Base-by-base conservation (phyloP, 371 early-diverging fungal species). In the Apophysomyces sp. region DNA sequence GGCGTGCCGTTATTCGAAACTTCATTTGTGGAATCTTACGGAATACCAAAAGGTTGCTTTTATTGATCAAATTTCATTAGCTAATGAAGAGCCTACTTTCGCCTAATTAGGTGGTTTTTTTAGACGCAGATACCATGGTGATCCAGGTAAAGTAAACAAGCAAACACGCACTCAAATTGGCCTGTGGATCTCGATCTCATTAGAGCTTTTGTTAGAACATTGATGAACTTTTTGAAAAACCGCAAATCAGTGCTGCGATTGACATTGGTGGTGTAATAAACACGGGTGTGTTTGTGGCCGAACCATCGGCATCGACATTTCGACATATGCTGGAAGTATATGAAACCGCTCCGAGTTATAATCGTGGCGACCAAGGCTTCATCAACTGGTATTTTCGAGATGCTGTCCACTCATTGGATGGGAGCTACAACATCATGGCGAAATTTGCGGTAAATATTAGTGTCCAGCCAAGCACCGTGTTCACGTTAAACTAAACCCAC, bases 111-210 rank as follows among this genome's bases (percentile, higher is more conserved):
- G 62, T 74, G 34, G 71, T 75, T 1, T 75, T 62, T 67, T 52
- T 75, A 21, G 75, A 75, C 58, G 75, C 75, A 21, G 75, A 75
- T 41, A 72, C 76, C 5, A 69, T 75, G 67, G 72, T 75, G 4
- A 41, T 69, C 12, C 59, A 65, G 37, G 72, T 72, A 41, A 57
- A 63, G 36, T n/a, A 13, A 36, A 16, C 11, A 24, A 53, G 36
- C 21, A 62, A 57, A 52, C 31, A 21, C 28, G 36, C 15, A 27
- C 16, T 2, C 26, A 16, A 34, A 24, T 15, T 21, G 4, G 4
- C 24, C 15, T 13, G 29, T 49, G 12, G 12, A 34, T 34, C 51
- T 30, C 4, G 27, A n/a, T n/a, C n/a, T n/a, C 31, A 15, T 28
- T 29, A 31, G 7, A 27, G 54, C 5, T 4, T 54, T 54, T 31